phyloP scores from a whole-genome alignment of 2,329 filamentous ascomycete species.

The Pyrenophora teres region DNA sequence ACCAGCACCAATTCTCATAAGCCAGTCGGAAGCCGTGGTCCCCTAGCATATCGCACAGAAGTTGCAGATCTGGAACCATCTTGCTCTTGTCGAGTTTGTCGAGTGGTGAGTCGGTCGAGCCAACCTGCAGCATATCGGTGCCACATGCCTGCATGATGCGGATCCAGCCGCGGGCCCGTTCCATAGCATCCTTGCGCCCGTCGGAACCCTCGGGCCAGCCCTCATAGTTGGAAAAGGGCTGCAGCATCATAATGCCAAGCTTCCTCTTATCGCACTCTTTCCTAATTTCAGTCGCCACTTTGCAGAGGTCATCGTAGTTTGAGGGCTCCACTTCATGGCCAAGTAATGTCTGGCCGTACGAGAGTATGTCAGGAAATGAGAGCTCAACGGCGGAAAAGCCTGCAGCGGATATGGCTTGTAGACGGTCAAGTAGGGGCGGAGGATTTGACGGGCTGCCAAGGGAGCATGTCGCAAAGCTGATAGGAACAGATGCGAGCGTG shows the following conservation, averaged over 20 bases:
- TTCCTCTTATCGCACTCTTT: constrained; percentile 59
- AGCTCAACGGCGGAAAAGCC: constrained; percentile 74
- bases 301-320: constrained; percentile 64
- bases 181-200: constrained; percentile 66
- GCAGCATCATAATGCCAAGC: constrained; percentile 70
- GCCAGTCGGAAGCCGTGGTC: constrained; percentile 65
- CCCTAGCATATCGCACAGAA: constrained; percentile 60
- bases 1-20: constrained; percentile 80
- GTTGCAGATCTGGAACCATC: constrained; percentile 65
- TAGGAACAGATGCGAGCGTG: constrained; percentile 51
- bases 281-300: constrained; percentile 60
- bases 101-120: constrained; percentile 65
- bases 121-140: constrained; percentile 70
- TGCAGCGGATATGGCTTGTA: constrained; percentile 65
- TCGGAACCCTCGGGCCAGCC: constrained; percentile 67
- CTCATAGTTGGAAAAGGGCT: constrained; percentile 78
- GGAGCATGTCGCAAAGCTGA: constrained; percentile 62
- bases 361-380: constrained; percentile 72
- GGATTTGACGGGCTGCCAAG: constrained; percentile 52
- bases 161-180: constrained; percentile 68
- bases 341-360: constrained; percentile 62
- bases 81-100: constrained; percentile 58
- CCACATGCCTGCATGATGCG: constrained; percentile 71
- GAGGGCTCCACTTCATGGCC: constrained; percentile 58
- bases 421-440: constrained; percentile 61